phyloP scores from a whole-genome alignment of 257 asterid species.

The Petunia axillaris region DNA sequence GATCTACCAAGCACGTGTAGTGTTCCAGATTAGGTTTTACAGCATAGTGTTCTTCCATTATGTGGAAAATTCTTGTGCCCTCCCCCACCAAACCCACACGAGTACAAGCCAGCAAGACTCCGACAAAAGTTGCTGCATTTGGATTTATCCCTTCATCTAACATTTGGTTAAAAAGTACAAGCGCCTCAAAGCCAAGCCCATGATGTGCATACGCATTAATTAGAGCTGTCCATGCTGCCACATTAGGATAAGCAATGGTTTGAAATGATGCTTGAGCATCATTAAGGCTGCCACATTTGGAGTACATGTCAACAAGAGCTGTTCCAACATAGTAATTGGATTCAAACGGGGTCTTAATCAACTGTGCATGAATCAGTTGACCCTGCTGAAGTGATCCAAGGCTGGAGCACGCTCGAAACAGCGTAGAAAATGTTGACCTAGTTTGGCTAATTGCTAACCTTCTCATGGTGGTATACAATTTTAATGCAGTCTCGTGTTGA shows the following conservation, averaged over 20 bases:
- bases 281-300: conserved; percentile 77
- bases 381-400: conserved; percentile 77
- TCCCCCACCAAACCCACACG: conserved; percentile 52
- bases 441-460: conserved; percentile 57
- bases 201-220: conserved; percentile 66
- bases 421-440: conserved; percentile 66
- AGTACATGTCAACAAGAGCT: conserved; percentile 80
- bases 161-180: conserved; percentile 57
- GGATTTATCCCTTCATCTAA: conserved; percentile 51
- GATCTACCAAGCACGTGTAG: conserved; percentile 73
- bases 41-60: conserved; percentile 55
- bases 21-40: conserved; percentile 68
- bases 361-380: conserved; percentile 55
- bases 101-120: conserved; percentile 68
- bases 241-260: conserved; percentile 58
- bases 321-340: conserved; percentile 62
- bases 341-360: conserved; percentile 68
- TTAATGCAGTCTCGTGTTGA: conserved; percentile 57
- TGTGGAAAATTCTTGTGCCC: conserved; percentile 55
- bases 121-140: conserved; percentile 77
- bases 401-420: conserved; percentile 69
- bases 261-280: conserved; percentile 61
- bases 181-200: conserved; percentile 59
- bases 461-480: conserved; percentile 59
- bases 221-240: conserved; percentile 81